A percentile compares a stretch with the other conserved stretches of the same genome.
phyloP scores from a whole-genome alignment of 2,329 filamentous ascomycete species.

The Monilinia polystroma region DNA sequence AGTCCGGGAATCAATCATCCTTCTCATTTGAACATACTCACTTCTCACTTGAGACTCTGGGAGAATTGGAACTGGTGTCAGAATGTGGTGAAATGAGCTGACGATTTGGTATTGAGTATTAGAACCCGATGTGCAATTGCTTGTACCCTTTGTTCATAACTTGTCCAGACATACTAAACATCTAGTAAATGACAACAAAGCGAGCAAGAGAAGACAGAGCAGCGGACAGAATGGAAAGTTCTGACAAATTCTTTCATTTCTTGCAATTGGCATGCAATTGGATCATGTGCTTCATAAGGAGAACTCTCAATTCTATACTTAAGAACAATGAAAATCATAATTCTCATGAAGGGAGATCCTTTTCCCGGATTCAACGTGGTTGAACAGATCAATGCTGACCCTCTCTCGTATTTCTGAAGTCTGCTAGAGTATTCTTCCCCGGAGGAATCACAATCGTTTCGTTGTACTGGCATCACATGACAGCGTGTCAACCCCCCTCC shows the following conservation, averaged over 20 bases:
- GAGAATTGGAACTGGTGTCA: neutral
- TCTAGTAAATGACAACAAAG: neutral
- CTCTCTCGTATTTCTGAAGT: neutral
- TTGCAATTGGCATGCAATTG: neutral
- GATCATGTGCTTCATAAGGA: neutral
- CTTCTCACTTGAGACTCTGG: conserved; percentile 1
- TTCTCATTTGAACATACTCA: neutral
- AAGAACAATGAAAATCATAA: neutral
- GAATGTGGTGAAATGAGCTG: neutral
- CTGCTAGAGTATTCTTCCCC: neutral
- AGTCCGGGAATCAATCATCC: neutral
- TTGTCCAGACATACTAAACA: neutral
- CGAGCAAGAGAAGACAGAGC: neutral
- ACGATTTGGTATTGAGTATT: neutral
- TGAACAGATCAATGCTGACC: neutral
- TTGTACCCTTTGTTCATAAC: neutral
- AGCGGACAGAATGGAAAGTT: neutral
- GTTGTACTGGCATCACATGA: conserved; percentile 6
- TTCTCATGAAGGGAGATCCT: neutral
- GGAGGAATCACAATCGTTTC: neutral
- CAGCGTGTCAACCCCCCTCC: neutral
- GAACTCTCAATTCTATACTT: neutral
- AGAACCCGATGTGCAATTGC: neutral
- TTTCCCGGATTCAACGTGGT: neutral
- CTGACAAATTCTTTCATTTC: neutral